phyloP scores from a whole-genome alignment of 805 yeast species.

The Candida tammaniensis region DNA sequence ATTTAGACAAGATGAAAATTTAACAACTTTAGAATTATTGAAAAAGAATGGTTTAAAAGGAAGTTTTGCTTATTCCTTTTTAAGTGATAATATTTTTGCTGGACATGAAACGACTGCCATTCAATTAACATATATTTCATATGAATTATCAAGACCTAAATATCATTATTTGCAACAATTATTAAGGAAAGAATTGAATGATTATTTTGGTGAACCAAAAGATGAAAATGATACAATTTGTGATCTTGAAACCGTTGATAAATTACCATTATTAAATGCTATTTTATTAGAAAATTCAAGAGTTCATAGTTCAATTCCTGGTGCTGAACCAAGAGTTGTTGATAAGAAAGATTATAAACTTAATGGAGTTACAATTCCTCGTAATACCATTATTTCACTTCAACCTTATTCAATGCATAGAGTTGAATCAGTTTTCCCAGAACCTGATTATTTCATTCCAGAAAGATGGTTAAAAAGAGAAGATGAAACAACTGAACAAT shows the following conservation, averaged over 20 bases:
- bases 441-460: slow-evolving; percentile 53
- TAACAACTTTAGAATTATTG: slow-evolving; percentile 33
- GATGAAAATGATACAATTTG: slow-evolving; percentile 17
- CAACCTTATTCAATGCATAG: slow-evolving; percentile 69
- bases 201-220: slow-evolving; percentile 29
- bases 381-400: slow-evolving; percentile 54
- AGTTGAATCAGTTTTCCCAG: slow-evolving; percentile 45
- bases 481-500: slow-evolving; percentile 31
- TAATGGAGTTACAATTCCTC: slow-evolving; percentile 36
- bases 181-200: slow-evolving; percentile 46
- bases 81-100: slow-evolving; percentile 67
- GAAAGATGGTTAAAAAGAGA: slow-evolving; percentile 56
- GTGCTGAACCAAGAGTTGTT: slow-evolving; percentile 60
- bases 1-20: slow-evolving; percentile 15
- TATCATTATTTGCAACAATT: slow-evolving; percentile 44
- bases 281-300: slow-evolving; percentile 60
- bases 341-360: slow-evolving; percentile 27
- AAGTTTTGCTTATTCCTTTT: slow-evolving; percentile 35
- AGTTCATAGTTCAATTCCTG: slow-evolving; percentile 70
- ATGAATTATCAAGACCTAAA: slow-evolving; percentile 54
- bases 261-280: slow-evolving; percentile 57
- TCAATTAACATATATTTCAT: slow-evolving; percentile 57
- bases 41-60: slow-evolving; percentile 30
- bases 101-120: slow-evolving; percentile 77
- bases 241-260: slow-evolving; percentile 46